A percentile compares a stretch with the other conserved stretches of the same genome.
Conservation (phyloP, 176 grass and related monocot species). For the Carex cristatella region DNA sequence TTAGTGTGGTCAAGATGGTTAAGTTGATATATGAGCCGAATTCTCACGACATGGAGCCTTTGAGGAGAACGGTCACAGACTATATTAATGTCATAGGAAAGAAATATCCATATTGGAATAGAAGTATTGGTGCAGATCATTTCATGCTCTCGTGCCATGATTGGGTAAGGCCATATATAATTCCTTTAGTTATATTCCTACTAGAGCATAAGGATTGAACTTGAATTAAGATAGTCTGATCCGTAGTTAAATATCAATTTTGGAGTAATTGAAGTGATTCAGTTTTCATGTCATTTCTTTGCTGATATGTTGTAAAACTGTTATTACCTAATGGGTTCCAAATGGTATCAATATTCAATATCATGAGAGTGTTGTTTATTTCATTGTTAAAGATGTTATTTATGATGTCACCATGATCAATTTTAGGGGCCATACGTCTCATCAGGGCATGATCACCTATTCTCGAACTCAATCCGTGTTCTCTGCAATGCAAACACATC, state of each 20-base stretch:
- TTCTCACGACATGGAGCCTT: conserved; percentile 48
- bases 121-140: conserved; percentile 69
- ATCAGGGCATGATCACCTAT: conserved; percentile 29
- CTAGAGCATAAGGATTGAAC: not conserved
- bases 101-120: conserved; percentile 80
- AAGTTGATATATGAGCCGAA: conserved; percentile 46
- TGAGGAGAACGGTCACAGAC: conserved; percentile 45
- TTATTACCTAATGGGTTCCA: not conserved
- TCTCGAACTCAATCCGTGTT: conserved; percentile 59
- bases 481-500: conserved; percentile 94
- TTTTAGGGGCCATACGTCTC: conserved; percentile 68
- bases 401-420: not conserved
- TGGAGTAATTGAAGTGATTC: not conserved
- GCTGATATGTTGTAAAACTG: not conserved
- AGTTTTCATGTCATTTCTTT: not conserved
- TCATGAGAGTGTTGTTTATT: not conserved
- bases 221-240: not conserved
- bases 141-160: conserved; percentile 98
- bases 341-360: not conserved
- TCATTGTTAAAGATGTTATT: not conserved
- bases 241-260: not conserved
- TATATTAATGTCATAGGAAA: conserved; percentile 48
- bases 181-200: not conserved
- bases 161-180: conserved; percentile 41
- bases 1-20: conserved; percentile 91